A percentile compares a stretch with the other conserved stretches of the same genome.
Evolutionary conservation across 257 asterid species (phyloP).

Genomic region (Salvia miltiorrhiza): DNA sequence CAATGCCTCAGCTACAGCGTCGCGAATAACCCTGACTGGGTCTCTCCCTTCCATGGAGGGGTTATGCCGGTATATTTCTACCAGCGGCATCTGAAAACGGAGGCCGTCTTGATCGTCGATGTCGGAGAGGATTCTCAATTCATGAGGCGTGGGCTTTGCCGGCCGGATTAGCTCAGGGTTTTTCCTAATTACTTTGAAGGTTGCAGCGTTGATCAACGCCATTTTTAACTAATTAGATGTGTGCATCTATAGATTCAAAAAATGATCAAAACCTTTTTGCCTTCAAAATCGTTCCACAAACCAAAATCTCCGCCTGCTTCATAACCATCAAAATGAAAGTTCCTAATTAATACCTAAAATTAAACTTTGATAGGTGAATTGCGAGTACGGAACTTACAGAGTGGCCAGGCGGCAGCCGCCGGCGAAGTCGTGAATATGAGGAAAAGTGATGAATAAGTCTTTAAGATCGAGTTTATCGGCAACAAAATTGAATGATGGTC

Average conservation of each 20-base stretch:
- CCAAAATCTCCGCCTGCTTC: too few relatives aligned
- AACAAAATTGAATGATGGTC: too few relatives aligned
- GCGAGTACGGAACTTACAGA: not conserved
- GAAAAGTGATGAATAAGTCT: not conserved
- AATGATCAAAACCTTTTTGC: not conserved
- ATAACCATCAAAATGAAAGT: not conserved
- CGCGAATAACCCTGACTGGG: conserved; percentile 39
- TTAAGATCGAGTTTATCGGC: too few relatives aligned
- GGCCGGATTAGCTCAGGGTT: conserved; percentile 50
- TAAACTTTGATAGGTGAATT: not conserved
- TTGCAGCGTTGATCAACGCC: conserved; percentile 23
- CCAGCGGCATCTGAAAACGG: conserved; percentile 55
- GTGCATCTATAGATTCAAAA: not conserved
- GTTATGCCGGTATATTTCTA: conserved; percentile 36
- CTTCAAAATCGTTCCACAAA: not conserved
- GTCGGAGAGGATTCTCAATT: conserved; percentile 51
- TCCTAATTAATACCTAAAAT: not conserved
- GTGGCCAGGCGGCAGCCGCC: not conserved
- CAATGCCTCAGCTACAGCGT: conserved; percentile 44
- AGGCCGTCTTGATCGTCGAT: conserved; percentile 61
- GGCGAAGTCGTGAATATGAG: not conserved
- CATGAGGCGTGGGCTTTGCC: conserved; percentile 54
- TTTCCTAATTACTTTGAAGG: conserved; percentile 42
- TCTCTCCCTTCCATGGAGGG: conserved; percentile 30
- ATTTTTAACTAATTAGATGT: conserved; percentile 7